Base-by-base conservation (phyloP, 306 rosid species). In the Prunus mira region DNA sequence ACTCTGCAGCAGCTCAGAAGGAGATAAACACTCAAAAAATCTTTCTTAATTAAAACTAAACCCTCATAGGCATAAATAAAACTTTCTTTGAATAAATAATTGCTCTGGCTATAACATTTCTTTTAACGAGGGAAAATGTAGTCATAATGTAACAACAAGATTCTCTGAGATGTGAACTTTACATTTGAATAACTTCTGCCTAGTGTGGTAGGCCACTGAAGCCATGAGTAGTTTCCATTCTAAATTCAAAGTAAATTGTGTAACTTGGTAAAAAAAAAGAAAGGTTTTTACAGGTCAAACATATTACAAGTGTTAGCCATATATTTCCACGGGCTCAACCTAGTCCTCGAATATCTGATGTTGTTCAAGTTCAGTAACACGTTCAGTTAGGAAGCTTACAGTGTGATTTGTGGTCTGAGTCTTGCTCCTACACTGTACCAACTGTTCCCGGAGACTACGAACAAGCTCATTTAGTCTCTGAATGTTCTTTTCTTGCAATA, bases 401-500 rank as follows among this genome's bases (percentile, higher is more conserved):
- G 88, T 85, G 71, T 78, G 73, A 55, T 89, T 89, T 79, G 54
- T 51, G 11, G 89, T 83, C 83, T 73, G 82, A 47, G 83, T 86
- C 74, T 76, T 79, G 73, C 80, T 76, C 83, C 88, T 85, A 66
- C 98, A 89, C 72, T 65, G 90, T 63, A 78, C 87, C 84, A 93
- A 83, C 77, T 89, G 91, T 71, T 80, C 85, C 72, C 80, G 89
- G 66, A 93, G 98, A 80, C 86, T 85, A 51, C 86, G 88, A 51
- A 90, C 95, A 69, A 89, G 85, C 74, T 86, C 93, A 71, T 91
- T 89, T 11, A 93, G 86, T 76, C 90, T 84, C 72, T 84, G 86
- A 70, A 90, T 91, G 85, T 76, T 89, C 85, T 84, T 91, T 77
- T 93, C 96, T 85, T 90, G 96, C 30, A 89, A 82, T 77, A 91